Base-by-base conservation (phyloP, 1,284 basidiomycete species). In the Pholiota adiposa region DNA sequence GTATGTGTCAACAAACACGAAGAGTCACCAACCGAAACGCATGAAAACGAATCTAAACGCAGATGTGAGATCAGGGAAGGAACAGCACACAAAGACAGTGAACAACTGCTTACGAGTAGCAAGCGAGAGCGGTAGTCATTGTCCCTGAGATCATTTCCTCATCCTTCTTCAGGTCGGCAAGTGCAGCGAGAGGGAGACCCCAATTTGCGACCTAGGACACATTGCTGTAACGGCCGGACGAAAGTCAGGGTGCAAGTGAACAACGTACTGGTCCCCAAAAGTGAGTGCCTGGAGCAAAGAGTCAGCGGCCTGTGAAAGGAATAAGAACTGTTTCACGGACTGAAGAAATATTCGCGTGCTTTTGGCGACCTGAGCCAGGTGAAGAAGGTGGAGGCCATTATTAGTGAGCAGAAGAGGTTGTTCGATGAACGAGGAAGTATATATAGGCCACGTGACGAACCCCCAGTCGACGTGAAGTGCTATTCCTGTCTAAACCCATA, bases 141-240 rank as follows among this genome's bases (percentile, higher is more conserved):
- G 94, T 85, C 19, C 96, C 94, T 54, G 95, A 97, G 68, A 98
- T 98, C 73, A 94, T 83, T 68, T 97, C 94, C 76, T 97, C 94
- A 85, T 97, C 93, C 74, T 96, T 97, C 70, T 80, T 81, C 69
- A 97, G 79, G 78, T 98, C 96, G 4, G 94, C 75, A 48, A 98
- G 77, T 40, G 96, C 96, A 66, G 96, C 96, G 41, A 98, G 77
- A 58, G 96, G 96, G 31, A 98, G 85, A 70, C 96, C 96, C 93
- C 96, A 98, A 82, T 98, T 98, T 55, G 96, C 96, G 61, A 96
- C 89, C 92, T 97, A 48, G 68, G 43, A 56, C 62, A 63, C 40
- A 60, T 55, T 59, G 62, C 68, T 65, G 64, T 60, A 60, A 62
- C 29, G 49, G 54, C 64, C 46, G 29, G 29, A 41, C 44, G 55